Percentiles rank a stretch among this genome's conserved stretches.
These are phyloP conservation scores for Paraconiothyrium sp. DNA, from an alignment of 2,329 filamentous ascomycete species.

Conservation along the genomic window DNA sequence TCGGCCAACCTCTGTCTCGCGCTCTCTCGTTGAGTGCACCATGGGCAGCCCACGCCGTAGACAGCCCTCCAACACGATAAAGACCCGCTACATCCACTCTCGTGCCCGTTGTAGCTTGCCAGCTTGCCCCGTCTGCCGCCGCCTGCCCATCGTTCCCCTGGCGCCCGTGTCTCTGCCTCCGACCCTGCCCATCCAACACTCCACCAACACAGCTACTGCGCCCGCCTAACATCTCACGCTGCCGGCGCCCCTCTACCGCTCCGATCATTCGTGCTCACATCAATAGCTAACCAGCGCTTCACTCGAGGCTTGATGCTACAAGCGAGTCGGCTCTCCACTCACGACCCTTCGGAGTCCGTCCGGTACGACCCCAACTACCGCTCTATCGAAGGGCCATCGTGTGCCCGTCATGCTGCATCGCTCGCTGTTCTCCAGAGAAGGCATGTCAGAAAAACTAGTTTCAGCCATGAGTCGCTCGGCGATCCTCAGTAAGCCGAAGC, in stretches of 20 bases:
- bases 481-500: conserved; percentile 4
- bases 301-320: not conserved
- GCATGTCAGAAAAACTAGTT: conserved; percentile 7
- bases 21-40: conserved; percentile 7
- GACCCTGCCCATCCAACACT: conserved; percentile 9
- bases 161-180: conserved; percentile 2
- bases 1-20: not conserved
- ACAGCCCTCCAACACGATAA: conserved; percentile 6
- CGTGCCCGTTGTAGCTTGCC: not conserved
- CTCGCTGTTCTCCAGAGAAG: not conserved
- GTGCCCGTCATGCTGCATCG: conserved; percentile 5
- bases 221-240: not conserved
- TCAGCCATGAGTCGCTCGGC: not conserved
- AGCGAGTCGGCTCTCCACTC: conserved; percentile 17
- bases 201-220: conserved; percentile 9
- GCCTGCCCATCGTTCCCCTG: not conserved
- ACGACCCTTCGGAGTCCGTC: conserved; percentile 17
- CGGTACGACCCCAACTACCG: conserved; percentile 12
- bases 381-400: not conserved
- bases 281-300: not conserved
- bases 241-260: conserved; percentile 8
- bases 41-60: not conserved
- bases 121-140: not conserved
- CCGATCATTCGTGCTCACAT: conserved; percentile 5
- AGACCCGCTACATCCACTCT: conserved; percentile 1